Base-by-base conservation (phyloP, 768 basidiomycete species). In the Coprinellus micaceus region DNA sequence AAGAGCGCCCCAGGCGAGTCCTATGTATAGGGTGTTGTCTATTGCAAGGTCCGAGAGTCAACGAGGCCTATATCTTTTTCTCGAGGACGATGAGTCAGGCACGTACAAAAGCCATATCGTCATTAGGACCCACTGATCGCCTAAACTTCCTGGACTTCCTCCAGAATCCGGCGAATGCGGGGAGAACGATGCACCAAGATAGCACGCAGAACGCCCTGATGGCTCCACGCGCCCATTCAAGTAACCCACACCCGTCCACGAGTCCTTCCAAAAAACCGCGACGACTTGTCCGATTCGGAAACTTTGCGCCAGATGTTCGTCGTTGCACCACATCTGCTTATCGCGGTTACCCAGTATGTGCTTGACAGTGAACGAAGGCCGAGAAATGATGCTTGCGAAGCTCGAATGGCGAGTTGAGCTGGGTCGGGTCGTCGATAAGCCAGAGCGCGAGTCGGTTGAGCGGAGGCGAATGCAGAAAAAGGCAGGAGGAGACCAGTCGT, bases 181-280 rank as follows among this genome's bases (percentile, higher is more conserved):
- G 49, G n/a, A 25, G 19, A 19, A 43, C 40, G n/a, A 43, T 19
- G 15, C 40, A 43, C 33, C 29, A 36, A 51, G 17, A 12, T 26
- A 12, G 30, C 29, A 21, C 33, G 19, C 33, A 17, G 22, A 51
- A 51, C 49, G 49, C 33, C 29, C 17, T 51, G 17, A 19, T 37
- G 49, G 49, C 49, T 51, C 49, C 49, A 51, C 15, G 26, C 5
- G 19, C 49, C 29, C 30, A 22, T 51, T 51, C 30, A 51, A 37
- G 49, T 29, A 51, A 51, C 49, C n/a, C 49, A 22, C 49, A 51
- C 49, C 49, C 49, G 49, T 11, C 49, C 49, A 51, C 49, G 49
- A 37, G 49, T 51, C 49, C 49, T 51, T 51, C 49, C 49, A 51
- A 36, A 51, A 7, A 51, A 28, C 49, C 49, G 49, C 49, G 49